These are phyloP conservation scores for Neostapfia colusana DNA, from an alignment of 176 grass and related monocot species.

Conservation along the genomic window DNA sequence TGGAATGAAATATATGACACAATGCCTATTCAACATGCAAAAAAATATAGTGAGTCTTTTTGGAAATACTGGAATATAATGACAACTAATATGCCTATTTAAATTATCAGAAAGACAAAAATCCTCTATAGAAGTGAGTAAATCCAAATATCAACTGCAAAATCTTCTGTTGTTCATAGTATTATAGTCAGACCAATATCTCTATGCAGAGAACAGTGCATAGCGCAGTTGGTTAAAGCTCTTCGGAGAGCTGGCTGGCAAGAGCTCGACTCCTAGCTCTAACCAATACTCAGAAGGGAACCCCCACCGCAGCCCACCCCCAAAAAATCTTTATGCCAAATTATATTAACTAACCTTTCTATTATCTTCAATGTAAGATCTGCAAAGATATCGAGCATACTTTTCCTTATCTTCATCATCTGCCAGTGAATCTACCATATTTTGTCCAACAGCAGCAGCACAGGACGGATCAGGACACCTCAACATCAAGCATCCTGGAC, in stretches of 20 bases:
- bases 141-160: constrained; percentile 11
- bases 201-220: not conserved
- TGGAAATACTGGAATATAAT: not conserved
- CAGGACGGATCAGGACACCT: constrained; percentile 95
- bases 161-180: constrained; percentile 15
- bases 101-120: not conserved
- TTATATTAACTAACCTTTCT: constrained; percentile 64
- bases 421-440: constrained; percentile 75
- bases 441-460: constrained; percentile 78
- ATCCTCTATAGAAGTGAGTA: not conserved
- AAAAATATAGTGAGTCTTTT: not conserved
- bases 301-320: not conserved
- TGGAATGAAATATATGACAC: not conserved
- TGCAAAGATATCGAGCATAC: constrained; percentile 80
- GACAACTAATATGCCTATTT: not conserved
- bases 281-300: not conserved
- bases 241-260: not conserved
- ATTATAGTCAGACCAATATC: not conserved
- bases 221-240: not conserved
- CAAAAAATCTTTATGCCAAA: not conserved
- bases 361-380: constrained; percentile 99
- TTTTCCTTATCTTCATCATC: constrained; percentile 76
- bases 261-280: not conserved
- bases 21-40: not conserved
- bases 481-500: constrained; percentile 96